Conservation (phyloP, 805 yeast species). For the Yarrowia sp. region DNA sequence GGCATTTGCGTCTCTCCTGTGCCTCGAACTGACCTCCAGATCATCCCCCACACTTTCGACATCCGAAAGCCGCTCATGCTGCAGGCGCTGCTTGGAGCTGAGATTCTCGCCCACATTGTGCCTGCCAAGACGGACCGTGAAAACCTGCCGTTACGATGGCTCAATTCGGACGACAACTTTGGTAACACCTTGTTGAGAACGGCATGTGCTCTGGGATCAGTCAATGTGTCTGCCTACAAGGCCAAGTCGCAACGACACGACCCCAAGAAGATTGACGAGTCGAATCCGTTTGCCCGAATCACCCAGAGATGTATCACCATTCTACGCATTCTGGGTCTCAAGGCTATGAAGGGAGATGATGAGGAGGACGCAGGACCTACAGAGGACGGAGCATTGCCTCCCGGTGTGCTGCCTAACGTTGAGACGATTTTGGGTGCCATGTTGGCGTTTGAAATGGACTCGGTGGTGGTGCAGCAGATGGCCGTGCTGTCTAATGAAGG, state of each 20-base stretch:
- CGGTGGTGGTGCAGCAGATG: constrained; percentile 41
- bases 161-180: constrained; percentile 40
- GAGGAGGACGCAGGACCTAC: not conserved
- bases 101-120: constrained; percentile 39
- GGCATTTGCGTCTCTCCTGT: constrained; percentile 42
- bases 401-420: constrained; percentile 41
- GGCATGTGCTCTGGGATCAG: constrained; percentile 43
- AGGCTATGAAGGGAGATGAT: constrained; percentile 35
- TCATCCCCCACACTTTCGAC: constrained; percentile 44
- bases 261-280: constrained; percentile 24
- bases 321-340: constrained; percentile 38
- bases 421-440: constrained; percentile 44
- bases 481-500: constrained; percentile 38
- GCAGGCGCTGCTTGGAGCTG: constrained; percentile 44
- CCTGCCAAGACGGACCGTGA: constrained; percentile 33
- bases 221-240: constrained; percentile 33
- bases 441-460: constrained; percentile 43
- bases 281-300: constrained; percentile 41
- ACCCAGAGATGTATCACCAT: constrained; percentile 42
- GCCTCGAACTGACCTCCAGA: constrained; percentile 42
- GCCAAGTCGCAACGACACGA: constrained; percentile 27
- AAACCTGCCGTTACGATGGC: constrained; percentile 40
- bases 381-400: constrained; percentile 31
- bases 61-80: constrained; percentile 43
- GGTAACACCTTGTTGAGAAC: constrained; percentile 43